Base-by-base conservation (phyloP, 768 basidiomycete species). In the Calocybe indica region DNA sequence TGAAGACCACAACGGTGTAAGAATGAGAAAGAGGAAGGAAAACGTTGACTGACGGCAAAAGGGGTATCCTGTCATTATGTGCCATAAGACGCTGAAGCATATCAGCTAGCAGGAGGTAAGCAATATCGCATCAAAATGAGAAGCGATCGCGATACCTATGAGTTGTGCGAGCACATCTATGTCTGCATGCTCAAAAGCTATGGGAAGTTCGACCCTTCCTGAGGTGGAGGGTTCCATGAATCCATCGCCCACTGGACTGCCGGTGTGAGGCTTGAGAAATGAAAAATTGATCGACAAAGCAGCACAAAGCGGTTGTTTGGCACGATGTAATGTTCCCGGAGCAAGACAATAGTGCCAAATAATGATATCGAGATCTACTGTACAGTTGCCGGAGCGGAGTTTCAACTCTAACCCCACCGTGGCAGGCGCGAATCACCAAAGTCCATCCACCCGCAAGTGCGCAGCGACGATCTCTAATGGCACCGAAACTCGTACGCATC, bases 1-100 rank as follows among this genome's bases (percentile, higher is more conserved):
- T 92, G 62, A 38, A 43, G 45, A 49, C 53, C 58, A 48, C 15
- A 40, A 59, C 47, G 52, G 48, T 59, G 48, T 45, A 47, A 53
- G 36, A 45, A 36, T 34, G 28, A 33, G 30, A 36, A 6, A 31
- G 49, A 22, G 52, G 56, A 61, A 54, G 35, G 52, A 48, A 50
- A 40, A 54, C 37, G 38, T 53, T 40, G 49, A 73, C 80, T 58
- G 73, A 92, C 81, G 92, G 85, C 35, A 83, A 82, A 53, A 98
- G 74, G 48, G 92, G 88, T 65, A 99, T 92, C 62, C 80, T 82
- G 73, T 99, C 95, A 75, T 99, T 99, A 79, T 96, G 92, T 46
- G 78, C 73, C 69, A 96, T 93, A 59, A 99, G 74, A 53, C 93
- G 88, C 62, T 93, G 82, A 57, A 99, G 81, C 94, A 98, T 98